These are phyloP conservation scores for Microcyclospora pomicola DNA, from an alignment of 2,329 filamentous ascomycete species.

Conservation along the genomic window DNA sequence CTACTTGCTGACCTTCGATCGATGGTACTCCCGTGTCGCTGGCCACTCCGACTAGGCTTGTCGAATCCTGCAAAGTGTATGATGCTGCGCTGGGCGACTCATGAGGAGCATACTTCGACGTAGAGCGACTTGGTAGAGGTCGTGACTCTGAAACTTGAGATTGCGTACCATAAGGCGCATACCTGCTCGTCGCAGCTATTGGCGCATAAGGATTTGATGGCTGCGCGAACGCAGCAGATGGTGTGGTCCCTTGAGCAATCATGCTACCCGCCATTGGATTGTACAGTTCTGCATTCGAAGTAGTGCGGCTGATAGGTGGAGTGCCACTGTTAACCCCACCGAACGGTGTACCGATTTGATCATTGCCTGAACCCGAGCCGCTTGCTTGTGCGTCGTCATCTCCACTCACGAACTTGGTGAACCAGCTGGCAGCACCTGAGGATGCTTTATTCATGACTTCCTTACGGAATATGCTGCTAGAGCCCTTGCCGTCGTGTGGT, in stretches of 20 bases:
- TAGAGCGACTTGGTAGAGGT: constrained; percentile 6
- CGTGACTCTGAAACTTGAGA: constrained; percentile 2
- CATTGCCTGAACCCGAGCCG: constrained; percentile 25
- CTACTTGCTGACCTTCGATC: no score
- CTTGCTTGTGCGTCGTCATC: constrained; percentile 50
- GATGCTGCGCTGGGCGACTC: no score
- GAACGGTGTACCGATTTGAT: constrained; percentile 43
- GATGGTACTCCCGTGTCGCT: no score
- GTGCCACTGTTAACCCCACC: constrained; percentile 59
- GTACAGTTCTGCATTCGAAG: constrained; percentile 60
- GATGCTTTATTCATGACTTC: constrained; percentile 94
- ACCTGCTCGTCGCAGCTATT: constrained; percentile 15
- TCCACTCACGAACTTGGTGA: constrained; percentile 92
- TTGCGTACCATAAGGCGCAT: constrained; percentile 11
- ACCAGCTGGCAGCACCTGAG: constrained; percentile 76
- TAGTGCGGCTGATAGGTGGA: constrained; percentile 40
- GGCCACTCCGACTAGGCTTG: no score
- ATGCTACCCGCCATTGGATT: constrained; percentile 31
- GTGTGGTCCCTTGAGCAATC: constrained; percentile 18
- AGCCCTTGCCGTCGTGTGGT: constrained; percentile 49
- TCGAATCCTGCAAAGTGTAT: no score
- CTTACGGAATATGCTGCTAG: constrained; percentile 76
- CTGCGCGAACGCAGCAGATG: constrained; percentile 11
- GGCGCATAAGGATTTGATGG: constrained; percentile 8
- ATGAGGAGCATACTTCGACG: no score